Conservation (phyloP, 2,329 filamentous ascomycete genomes). For the Acrodontium crateriforme region DNA sequence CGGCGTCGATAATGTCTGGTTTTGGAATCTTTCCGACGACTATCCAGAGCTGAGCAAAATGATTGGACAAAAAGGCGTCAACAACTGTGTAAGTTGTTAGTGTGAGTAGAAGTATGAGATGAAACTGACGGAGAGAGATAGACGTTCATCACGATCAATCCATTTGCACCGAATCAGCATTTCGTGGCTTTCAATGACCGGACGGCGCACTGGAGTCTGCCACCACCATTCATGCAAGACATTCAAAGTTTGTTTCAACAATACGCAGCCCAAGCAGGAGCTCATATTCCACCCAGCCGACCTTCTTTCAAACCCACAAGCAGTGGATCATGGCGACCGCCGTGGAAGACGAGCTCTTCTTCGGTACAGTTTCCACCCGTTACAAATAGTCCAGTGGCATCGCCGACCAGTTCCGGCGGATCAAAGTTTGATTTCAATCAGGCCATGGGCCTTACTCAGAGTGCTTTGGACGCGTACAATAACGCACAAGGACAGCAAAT, state of each 20-base stretch:
- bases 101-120: neutral
- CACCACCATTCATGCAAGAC: neutral
- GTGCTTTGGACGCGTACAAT: neutral
- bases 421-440: neutral
- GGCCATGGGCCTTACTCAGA: slow-evolving; percentile 1
- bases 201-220: neutral
- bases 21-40: slow-evolving; percentile 2
- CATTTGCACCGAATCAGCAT: slow-evolving; percentile 2
- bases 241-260: slow-evolving; percentile 1
- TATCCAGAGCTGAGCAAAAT: neutral
- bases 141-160: slow-evolving; percentile 1
- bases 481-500: neutral
- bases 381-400: too few species aligned
- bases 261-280: slow-evolving; percentile 1
- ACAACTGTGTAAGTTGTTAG: neutral
- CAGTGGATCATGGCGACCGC: neutral
- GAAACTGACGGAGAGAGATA: neutral
- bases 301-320: neutral
- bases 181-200: slow-evolving; percentile 1
- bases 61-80: neutral
- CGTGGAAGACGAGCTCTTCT: neutral
- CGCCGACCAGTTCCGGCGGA: neutral
- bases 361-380: neutral
- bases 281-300: slow-evolving; percentile 1
- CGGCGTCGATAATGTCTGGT: slow-evolving; percentile 3